phyloP scores from a whole-genome alignment of 495 filamentous ascomycete genomes.

The Hypoxylon lienhwacheense region DNA sequence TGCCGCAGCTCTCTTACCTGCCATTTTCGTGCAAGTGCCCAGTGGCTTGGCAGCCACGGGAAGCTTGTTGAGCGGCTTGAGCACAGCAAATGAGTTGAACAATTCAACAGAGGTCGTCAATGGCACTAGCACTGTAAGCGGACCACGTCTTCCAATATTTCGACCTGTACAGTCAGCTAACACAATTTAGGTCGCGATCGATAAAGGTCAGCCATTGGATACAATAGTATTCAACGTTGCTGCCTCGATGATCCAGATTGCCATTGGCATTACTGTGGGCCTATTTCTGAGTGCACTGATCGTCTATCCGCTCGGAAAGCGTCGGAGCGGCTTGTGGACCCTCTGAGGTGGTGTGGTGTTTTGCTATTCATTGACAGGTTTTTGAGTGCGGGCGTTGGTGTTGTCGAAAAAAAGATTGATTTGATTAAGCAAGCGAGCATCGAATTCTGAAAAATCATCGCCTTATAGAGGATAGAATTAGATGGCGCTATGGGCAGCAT shows the following conservation, averaged over 20 bases:
- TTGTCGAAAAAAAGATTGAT: conserved; percentile 17
- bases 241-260: conserved; percentile 86
- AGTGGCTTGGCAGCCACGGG: conserved; percentile 85
- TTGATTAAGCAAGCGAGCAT: conserved; percentile 24
- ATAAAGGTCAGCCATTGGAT: conserved; percentile 47
- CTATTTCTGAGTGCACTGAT: conserved; percentile 83
- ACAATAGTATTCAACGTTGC: conserved; percentile 80
- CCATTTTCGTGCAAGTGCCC: conserved; percentile 93
- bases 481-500: conserved; percentile 26
- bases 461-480: conserved; percentile 30
- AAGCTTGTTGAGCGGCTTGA: conserved; percentile 79
- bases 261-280: conserved; percentile 90
- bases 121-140: conserved; percentile 36
- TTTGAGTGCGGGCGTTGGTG: conserved; percentile 22
- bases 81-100: conserved; percentile 77
- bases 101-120: conserved; percentile 38
- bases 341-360: conserved; percentile 57
- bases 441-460: conserved; percentile 18
- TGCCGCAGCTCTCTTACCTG: conserved; percentile 84
- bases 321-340: conserved; percentile 84
- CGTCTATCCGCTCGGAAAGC: conserved; percentile 91
- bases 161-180: conserved; percentile 3
- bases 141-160: neutral
- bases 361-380: neutral
- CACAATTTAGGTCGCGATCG: conserved; percentile 19